Percentiles rank a stretch among this genome's conserved stretches.
These are phyloP conservation scores for Rickenella mellea DNA, from an alignment of 768 basidiomycete genomes.

Conservation along the genomic window DNA sequence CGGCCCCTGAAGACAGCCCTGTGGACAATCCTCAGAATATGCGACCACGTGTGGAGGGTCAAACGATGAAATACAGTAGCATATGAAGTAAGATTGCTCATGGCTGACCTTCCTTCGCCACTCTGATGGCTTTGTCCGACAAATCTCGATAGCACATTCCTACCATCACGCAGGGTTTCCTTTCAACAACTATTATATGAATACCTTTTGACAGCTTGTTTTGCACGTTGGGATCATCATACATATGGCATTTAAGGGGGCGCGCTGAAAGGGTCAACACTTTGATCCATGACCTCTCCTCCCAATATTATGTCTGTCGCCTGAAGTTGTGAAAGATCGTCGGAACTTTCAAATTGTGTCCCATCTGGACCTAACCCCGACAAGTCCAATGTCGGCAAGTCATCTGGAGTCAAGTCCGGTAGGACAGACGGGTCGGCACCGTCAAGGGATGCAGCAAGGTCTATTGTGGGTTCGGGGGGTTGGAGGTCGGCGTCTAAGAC, in stretches of 20 bases:
- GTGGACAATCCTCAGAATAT: too few relatives aligned
- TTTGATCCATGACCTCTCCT: slow-evolving; percentile 48
- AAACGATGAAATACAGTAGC: too few relatives aligned
- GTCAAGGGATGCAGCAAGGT: slow-evolving; percentile 20
- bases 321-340: slow-evolving; percentile 49
- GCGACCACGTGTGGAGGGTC: too few relatives aligned
- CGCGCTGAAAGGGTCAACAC: slow-evolving; percentile 59
- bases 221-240: too few relatives aligned
- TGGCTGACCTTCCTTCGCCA: too few relatives aligned
- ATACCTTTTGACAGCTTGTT: too few relatives aligned
- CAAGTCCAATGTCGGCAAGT: slow-evolving; percentile 50
- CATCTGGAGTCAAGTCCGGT: slow-evolving; percentile 18
- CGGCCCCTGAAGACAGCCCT: slow-evolving; percentile 30
- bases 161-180: too few relatives aligned
- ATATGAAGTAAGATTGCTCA: too few relatives aligned
- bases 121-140: too few relatives aligned
- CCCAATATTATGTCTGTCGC: slow-evolving; percentile 44
- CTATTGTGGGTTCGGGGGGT: slow-evolving; percentile 38
- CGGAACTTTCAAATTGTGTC: slow-evolving; percentile 38
- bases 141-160: too few relatives aligned
- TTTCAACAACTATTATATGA: too few relatives aligned
- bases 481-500: slow-evolving; percentile 49
- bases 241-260: too few relatives aligned
- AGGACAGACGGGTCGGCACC: slow-evolving; percentile 24
- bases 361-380: slow-evolving; percentile 58